Percentiles rank a stretch among this genome's conserved stretches.
phyloP scores from a whole-genome alignment of 2,329 filamentous ascomycete species.

The Phialophora tarda region DNA sequence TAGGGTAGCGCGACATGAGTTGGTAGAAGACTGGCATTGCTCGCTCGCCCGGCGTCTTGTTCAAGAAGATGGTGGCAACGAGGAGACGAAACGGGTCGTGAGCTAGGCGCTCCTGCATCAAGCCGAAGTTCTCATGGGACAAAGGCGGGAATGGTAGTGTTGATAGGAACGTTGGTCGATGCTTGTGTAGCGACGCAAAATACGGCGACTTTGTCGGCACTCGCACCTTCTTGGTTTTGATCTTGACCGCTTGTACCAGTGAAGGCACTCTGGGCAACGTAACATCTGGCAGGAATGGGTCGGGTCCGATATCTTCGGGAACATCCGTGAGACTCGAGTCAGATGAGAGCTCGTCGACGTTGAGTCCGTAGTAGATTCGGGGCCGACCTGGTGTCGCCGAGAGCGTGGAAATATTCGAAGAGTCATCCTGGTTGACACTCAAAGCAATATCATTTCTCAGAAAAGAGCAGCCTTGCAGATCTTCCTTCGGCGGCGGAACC shows the following conservation, averaged over 20 bases:
- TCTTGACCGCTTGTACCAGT: constrained; percentile 28
- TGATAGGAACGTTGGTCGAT: constrained; percentile 47
- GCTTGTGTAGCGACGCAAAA: constrained; percentile 46
- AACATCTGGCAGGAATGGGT: constrained; percentile 26
- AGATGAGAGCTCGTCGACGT: constrained; percentile 41
- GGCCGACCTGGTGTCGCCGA: constrained; percentile 28
- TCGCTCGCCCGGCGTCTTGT: constrained; percentile 74
- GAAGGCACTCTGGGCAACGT: constrained; percentile 14
- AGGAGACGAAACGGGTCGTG: constrained; percentile 79
- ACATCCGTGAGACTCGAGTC: constrained; percentile 47
- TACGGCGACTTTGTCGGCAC: constrained; percentile 47
- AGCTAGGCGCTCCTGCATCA: constrained; percentile 82
- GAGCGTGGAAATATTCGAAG: constrained; percentile 22
- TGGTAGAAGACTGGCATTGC: constrained; percentile 77
- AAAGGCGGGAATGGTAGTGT: constrained; percentile 70
- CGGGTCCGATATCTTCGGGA: constrained; percentile 43
- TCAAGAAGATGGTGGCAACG: constrained; percentile 82
- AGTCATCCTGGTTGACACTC: constrained; percentile 6
- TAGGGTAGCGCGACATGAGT: constrained; percentile 72
- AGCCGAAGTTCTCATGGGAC: constrained; percentile 68
- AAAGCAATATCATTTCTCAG: background rate
- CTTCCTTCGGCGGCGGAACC: background rate
- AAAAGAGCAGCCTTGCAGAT: background rate
- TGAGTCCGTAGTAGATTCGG: constrained; percentile 35
- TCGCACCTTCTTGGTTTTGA: constrained; percentile 20